Conservation (phyloP, 208 protist genomes). For the Naegleria lovaniensis region DNA sequence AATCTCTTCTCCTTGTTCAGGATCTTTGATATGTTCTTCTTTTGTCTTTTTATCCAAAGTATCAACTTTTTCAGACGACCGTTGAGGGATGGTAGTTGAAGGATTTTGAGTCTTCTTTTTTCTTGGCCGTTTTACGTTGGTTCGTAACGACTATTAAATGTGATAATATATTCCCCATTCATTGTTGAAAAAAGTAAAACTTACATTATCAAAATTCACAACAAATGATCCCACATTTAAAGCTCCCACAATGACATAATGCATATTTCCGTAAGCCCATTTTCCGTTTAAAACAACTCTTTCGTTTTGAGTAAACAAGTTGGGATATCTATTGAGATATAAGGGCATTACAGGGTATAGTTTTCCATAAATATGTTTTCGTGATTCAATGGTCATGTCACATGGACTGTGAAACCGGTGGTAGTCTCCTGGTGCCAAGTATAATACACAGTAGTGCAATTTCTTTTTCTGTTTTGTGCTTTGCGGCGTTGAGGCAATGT, state of each 20-base stretch:
- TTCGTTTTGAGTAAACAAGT: conserved; percentile 50
- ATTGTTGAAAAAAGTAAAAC: conserved; percentile 15
- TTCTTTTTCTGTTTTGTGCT: conserved; percentile 36
- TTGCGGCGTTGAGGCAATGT: background rate
- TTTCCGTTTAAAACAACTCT: conserved; percentile 33
- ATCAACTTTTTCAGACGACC: background rate
- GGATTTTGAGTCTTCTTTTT: conserved; percentile 1
- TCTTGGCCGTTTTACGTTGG: conserved; percentile 1
- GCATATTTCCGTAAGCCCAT: conserved; percentile 35
- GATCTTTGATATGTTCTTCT: background rate
- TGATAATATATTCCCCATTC: background rate
- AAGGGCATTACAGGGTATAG: conserved; percentile 46
- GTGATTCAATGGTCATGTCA: conserved; percentile 41
- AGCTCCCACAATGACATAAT: conserved; percentile 47
- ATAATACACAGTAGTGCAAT: conserved; percentile 58
- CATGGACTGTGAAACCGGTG: conserved; percentile 59
- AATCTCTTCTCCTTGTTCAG: background rate
- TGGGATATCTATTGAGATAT: conserved; percentile 29
- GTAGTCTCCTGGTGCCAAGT: conserved; percentile 65
- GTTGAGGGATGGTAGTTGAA: background rate
- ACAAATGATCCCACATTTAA: conserved; percentile 56
- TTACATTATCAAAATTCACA: conserved; percentile 45
- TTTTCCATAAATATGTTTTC: conserved; percentile 49
- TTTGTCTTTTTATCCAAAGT: background rate
- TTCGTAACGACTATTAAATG: background rate